Percentiles rank a stretch among this genome's conserved stretches.
phyloP scores from a whole-genome alignment of 2,329 filamentous ascomycete genomes.

The Penicillium brevicompactum region DNA sequence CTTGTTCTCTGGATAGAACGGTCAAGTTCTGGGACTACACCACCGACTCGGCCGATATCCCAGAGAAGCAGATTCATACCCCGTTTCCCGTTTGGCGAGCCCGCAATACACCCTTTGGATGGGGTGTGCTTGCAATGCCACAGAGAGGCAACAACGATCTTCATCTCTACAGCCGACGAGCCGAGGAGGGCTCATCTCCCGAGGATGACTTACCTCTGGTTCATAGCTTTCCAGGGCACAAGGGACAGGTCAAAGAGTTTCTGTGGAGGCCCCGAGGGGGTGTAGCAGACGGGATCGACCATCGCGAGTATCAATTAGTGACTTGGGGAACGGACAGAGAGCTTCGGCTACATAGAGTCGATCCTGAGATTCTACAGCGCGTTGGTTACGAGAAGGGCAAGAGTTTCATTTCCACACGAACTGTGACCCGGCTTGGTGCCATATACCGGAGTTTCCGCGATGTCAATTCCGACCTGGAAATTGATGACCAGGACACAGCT shows the following conservation, averaged over 20 bases:
- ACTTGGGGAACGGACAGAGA: slow-evolving; percentile 90
- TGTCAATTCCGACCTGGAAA: slow-evolving; percentile 60
- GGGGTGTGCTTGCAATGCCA: slow-evolving; percentile 85
- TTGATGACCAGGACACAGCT: slow-evolving; percentile 53
- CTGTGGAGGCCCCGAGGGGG: slow-evolving; percentile 80
- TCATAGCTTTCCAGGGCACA: slow-evolving; percentile 57
- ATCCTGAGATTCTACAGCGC: slow-evolving; percentile 63
- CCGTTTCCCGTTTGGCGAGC: slow-evolving; percentile 89
- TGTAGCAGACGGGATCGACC: slow-evolving; percentile 69
- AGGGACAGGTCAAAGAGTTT: slow-evolving; percentile 80
- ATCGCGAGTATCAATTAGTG: slow-evolving; percentile 88
- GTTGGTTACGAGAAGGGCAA: slow-evolving; percentile 75
- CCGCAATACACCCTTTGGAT: slow-evolving; percentile 86
- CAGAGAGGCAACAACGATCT: slow-evolving; percentile 84
- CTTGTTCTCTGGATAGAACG: slow-evolving; percentile 86
- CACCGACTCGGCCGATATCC: slow-evolving; percentile 58
- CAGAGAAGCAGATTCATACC: slow-evolving; percentile 77
- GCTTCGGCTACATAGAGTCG: slow-evolving; percentile 74
- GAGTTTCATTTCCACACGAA: slow-evolving; percentile 64
- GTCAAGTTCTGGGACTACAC: slow-evolving; percentile 92
- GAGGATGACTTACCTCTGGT: slow-evolving; percentile 45
- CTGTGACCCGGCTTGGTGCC: slow-evolving; percentile 79
- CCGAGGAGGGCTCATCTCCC: slow-evolving; percentile 40
- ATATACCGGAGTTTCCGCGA: slow-evolving; percentile 83
- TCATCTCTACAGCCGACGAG: slow-evolving; percentile 75